Conservation (phyloP, 2,329 filamentous ascomycete species). For the Cercospora nicotianae region DNA sequence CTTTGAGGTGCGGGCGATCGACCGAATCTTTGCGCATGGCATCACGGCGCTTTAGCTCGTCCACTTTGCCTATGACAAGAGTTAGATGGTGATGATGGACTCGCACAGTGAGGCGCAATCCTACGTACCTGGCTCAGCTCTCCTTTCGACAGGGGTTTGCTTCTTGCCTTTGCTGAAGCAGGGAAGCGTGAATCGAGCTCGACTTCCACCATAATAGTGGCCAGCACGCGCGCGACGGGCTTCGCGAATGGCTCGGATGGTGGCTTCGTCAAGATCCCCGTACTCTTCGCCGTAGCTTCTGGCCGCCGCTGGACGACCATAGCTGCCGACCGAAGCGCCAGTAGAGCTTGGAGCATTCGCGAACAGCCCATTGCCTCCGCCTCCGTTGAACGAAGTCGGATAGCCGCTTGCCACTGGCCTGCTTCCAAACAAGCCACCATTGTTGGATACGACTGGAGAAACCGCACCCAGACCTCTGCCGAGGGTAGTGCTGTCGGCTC, state of each 20-base stretch:
- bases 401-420: neutral
- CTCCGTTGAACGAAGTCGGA: neutral
- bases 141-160: neutral
- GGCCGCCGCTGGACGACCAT: neutral
- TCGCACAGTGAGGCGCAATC: neutral
- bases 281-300: neutral
- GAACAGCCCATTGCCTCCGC: neutral
- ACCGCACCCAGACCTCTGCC: neutral
- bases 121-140: neutral
- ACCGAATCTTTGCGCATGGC: neutral
- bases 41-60: neutral
- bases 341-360: neutral
- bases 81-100: neutral
- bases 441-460: neutral
- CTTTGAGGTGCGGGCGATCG: neutral
- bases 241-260: neutral
- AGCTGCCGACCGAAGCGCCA: neutral
- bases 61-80: neutral
- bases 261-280: neutral
- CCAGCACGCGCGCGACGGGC: neutral
- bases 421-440: neutral
- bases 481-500: neutral
- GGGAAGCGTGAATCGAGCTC: neutral
- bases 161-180: neutral
- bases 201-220: neutral